Conservation (phyloP, 805 yeast species). For the Martiniozyma abietophila region DNA sequence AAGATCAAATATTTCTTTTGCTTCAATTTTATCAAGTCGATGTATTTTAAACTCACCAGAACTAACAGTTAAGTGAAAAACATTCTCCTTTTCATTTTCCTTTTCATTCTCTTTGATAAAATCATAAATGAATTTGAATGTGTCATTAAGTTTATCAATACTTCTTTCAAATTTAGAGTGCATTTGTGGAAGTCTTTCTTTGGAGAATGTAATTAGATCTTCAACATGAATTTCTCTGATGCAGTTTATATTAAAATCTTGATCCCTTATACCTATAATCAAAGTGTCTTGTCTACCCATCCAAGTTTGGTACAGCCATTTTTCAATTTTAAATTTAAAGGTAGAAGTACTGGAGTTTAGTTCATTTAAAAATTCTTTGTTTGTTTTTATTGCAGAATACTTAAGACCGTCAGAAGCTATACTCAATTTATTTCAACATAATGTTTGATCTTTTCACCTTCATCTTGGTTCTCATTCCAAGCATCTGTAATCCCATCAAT, state of each 20-base stretch:
- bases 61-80: background rate
- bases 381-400: background rate
- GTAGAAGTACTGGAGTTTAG: conserved; percentile 1
- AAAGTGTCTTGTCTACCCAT: conserved; percentile 11
- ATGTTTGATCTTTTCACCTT: conserved; percentile 4
- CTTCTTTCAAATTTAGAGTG: conserved; percentile 5
- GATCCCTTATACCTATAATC: conserved; percentile 11
- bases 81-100: conserved; percentile 4
- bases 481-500: conserved; percentile 8
- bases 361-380: conserved; percentile 3
- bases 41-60: background rate
- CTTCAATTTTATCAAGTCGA: background rate
- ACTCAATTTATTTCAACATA: conserved; percentile 13
- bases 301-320: conserved; percentile 12
- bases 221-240: background rate
- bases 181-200: background rate
- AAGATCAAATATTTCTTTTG: background rate
- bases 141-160: background rate
- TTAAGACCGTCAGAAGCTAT: background rate
- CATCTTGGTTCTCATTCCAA: background rate
- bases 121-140: background rate
- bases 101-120: background rate
- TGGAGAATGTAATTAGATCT: conserved; percentile 10
- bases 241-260: conserved; percentile 4
- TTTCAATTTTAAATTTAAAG: conserved; percentile 3